Evolutionary conservation across 1,139 yeast genomes (phyloP).

Genomic region (Scheffersomyces segobiensis): DNA sequence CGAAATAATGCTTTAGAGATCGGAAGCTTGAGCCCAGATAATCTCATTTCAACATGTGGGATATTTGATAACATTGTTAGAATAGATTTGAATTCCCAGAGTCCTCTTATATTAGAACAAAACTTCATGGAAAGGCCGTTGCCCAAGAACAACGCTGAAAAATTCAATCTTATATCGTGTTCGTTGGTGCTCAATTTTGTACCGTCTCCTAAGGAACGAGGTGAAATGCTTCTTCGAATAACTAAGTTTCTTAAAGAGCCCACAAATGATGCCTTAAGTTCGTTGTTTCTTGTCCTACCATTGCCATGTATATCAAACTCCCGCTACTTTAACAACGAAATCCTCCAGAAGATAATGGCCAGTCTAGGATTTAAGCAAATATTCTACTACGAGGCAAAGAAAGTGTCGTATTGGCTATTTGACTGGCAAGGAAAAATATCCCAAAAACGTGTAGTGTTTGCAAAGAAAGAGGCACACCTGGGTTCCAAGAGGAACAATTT

Average conservation of each 20-base stretch:
- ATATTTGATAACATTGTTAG: conserved; percentile 51
- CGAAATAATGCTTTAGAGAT: conserved; percentile 64
- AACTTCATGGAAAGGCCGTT: conserved; percentile 81
- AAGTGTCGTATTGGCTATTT: conserved; percentile 78
- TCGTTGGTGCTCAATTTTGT: conserved; percentile 89
- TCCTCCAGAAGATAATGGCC: conserved; percentile 48
- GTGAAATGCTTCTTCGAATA: conserved; percentile 71
- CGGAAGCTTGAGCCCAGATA: conserved; percentile 73
- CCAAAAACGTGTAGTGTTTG: conserved; percentile 13
- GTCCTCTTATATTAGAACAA: conserved; percentile 67
- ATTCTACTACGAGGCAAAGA: conserved; percentile 59
- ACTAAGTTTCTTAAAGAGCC: conserved; percentile 53
- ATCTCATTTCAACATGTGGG: conserved; percentile 62
- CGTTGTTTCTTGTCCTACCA: conserved; percentile 80
- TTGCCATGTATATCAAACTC: conserved; percentile 84
- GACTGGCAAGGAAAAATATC: conserved; percentile 41
- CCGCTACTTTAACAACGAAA: conserved; percentile 61
- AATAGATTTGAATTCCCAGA: conserved; percentile 83
- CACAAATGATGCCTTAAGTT: conserved; percentile 18
- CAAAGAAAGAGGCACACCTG: conserved; percentile 49
- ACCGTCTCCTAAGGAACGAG: conserved; percentile 68
- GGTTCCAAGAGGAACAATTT: conserved; percentile 68
- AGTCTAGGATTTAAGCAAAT: conserved; percentile 57
- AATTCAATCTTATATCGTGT: conserved; percentile 71
- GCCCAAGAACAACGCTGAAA: conserved; percentile 45